phyloP scores from a whole-genome alignment of 2,329 filamentous ascomycete species.

The Verticillium alfalfae region DNA sequence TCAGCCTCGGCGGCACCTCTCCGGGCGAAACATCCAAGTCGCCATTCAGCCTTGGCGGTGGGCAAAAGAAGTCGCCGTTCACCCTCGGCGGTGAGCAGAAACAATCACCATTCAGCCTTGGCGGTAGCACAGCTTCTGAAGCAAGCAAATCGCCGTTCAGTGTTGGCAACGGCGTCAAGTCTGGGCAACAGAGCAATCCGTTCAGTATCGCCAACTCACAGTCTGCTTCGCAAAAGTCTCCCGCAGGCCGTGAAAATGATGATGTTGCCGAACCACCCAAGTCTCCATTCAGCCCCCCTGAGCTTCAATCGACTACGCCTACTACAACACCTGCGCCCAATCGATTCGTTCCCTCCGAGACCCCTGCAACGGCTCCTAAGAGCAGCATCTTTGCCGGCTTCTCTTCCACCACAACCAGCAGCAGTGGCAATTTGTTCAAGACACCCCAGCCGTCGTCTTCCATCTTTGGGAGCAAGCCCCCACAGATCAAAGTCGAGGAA shows the following conservation, averaged over 20 bases:
- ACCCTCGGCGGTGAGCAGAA: neutral
- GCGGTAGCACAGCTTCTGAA: slow-evolving; percentile 5
- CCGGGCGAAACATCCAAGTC: neutral
- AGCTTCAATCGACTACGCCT: slow-evolving; percentile 36
- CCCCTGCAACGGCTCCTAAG: slow-evolving; percentile 23
- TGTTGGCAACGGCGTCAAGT: neutral
- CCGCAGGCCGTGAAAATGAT: neutral
- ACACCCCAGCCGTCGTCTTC: slow-evolving; percentile 16
- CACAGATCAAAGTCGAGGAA: slow-evolving; percentile 30
- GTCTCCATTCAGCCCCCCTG: slow-evolving; percentile 11
- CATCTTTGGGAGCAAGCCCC: slow-evolving; percentile 13
- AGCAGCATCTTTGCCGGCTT: slow-evolving; percentile 24
- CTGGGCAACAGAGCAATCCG: neutral
- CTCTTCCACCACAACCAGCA: slow-evolving; percentile 20
- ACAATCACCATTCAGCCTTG: neutral
- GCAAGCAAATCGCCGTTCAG: slow-evolving; percentile 23
- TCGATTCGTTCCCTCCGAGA: slow-evolving; percentile 34
- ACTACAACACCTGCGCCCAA: slow-evolving; percentile 45
- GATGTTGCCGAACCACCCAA: slow-evolving; percentile 23
- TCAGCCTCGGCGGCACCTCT: neutral
- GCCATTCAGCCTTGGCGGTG: neutral
- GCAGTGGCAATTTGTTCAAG: slow-evolving; percentile 11
- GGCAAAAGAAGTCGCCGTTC: slow-evolving; percentile 1
- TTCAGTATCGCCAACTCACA: neutral
- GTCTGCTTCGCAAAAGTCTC: neutral